phyloP scores from a whole-genome alignment of 768 basidiomycete genomes.

The Naganishia antarctica region DNA sequence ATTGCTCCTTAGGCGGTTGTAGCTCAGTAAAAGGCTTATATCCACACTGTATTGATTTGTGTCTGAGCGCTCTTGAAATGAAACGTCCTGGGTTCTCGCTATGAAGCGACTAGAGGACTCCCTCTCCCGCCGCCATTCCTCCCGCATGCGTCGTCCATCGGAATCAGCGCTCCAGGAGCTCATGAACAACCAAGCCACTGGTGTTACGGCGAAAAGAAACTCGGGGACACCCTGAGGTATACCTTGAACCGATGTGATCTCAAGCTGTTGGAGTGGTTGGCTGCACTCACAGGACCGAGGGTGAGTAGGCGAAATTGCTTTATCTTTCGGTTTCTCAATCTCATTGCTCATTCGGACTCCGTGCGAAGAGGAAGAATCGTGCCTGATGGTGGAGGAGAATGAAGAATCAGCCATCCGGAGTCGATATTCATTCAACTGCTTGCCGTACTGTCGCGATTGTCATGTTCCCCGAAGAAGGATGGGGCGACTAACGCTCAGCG shows the following conservation, averaged over 20 bases:
- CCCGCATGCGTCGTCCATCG: conserved; percentile 16
- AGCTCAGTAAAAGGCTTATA: neutral
- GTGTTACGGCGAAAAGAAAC: neutral
- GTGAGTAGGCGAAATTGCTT: conserved; percentile 35
- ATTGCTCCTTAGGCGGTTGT: conserved; percentile 36
- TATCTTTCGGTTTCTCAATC: too few relatives aligned
- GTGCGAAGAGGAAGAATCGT: conserved; percentile 77
- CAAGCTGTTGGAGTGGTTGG: conserved; percentile 38
- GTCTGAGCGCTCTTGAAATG: too few relatives aligned
- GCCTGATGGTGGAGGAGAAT: conserved; percentile 82
- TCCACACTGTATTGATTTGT: conserved; percentile 1
- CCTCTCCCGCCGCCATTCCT: too few relatives aligned
- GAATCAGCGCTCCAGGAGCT: neutral
- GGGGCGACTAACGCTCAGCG: too few relatives aligned
- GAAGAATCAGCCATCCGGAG: too few relatives aligned
- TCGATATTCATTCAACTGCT: too few relatives aligned
- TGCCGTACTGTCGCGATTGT: too few relatives aligned
- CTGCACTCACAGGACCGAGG: conserved; percentile 33
- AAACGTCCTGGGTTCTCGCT: too few relatives aligned
- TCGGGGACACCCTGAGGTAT: conserved; percentile 34
- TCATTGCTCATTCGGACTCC: too few relatives aligned
- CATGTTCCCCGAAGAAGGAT: too few relatives aligned
- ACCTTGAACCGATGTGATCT: conserved; percentile 37
- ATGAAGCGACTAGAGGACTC: too few relatives aligned
- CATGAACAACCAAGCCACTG: neutral